Evolutionary conservation across 306 rosid genomes (phyloP).

Genomic region (Cucurbita pepo): DNA sequence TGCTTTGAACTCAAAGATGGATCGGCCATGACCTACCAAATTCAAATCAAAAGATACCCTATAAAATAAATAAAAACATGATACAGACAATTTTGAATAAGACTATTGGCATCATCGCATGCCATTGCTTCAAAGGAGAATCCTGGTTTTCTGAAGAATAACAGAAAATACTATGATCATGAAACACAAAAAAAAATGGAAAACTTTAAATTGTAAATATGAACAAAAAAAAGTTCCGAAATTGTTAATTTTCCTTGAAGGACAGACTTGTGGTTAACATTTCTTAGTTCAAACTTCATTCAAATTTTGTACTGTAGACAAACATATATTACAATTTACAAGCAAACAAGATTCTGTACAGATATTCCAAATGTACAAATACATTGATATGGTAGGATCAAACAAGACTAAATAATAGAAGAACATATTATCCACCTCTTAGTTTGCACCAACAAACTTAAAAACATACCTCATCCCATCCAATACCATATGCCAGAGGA

Average conservation of each 20-base stretch:
- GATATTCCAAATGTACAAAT: not conserved
- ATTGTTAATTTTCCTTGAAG: not conserved
- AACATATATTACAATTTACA: not conserved
- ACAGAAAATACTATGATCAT: not conserved
- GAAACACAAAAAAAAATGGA: not conserved
- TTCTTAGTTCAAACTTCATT: not conserved
- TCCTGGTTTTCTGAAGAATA: not conserved
- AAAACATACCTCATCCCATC: slow-evolving; percentile 82
- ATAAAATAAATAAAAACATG: slow-evolving; percentile 4
- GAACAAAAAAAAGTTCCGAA: not conserved
- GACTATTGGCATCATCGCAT: not conserved
- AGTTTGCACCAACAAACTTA: slow-evolving; percentile 13
- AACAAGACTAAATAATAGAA: not conserved
- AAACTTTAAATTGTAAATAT: not conserved
- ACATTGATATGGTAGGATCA: not conserved
- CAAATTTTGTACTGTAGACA: not conserved
- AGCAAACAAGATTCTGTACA: not conserved
- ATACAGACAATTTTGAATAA: not conserved
- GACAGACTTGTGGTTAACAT: not conserved
- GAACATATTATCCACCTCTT: not conserved
- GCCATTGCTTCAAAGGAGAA: not conserved
- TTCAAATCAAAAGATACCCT: not conserved
- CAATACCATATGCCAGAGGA: slow-evolving; percentile 86
- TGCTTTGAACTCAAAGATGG: slow-evolving; percentile 77
- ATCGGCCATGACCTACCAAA: slow-evolving; percentile 74